A percentile compares a stretch with the other conserved stretches of the same genome.
These are phyloP conservation scores for Cytospora paraplurivora DNA, from an alignment of 2,329 filamentous ascomycete genomes.

Conservation along the genomic window DNA sequence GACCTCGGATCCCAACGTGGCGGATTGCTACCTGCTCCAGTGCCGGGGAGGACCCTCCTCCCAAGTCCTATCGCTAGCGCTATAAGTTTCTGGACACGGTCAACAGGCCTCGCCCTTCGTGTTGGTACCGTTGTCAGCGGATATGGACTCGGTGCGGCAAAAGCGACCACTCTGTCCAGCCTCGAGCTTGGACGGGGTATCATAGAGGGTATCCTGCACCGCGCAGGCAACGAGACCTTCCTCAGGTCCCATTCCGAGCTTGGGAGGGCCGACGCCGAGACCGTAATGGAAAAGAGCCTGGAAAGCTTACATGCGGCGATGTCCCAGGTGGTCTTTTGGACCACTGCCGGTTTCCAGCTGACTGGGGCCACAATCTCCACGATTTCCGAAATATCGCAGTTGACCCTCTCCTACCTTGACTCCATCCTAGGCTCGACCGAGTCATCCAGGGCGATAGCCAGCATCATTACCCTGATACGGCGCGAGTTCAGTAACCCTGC, in stretches of 20 bases:
- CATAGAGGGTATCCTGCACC: slow-evolving; percentile 55
- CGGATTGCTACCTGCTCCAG: slow-evolving; percentile 21
- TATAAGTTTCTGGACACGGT: slow-evolving; percentile 62
- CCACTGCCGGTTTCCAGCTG: slow-evolving; percentile 61
- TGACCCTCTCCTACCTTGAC: slow-evolving; percentile 61
- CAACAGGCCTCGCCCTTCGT: slow-evolving; percentile 59
- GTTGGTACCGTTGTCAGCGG: slow-evolving; percentile 54
- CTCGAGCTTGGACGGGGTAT: slow-evolving; percentile 58
- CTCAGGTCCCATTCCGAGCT: slow-evolving; percentile 49
- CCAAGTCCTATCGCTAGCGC: slow-evolving; percentile 59
- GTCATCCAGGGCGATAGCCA: slow-evolving; percentile 66
- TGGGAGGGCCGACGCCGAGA: slow-evolving; percentile 56
- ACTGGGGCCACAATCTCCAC: slow-evolving; percentile 57
- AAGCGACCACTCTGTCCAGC: slow-evolving; percentile 58
- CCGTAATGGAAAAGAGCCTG: slow-evolving; percentile 57
- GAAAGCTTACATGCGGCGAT: slow-evolving; percentile 60
- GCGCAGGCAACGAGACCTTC: slow-evolving; percentile 54
- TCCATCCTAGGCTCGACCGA: slow-evolving; percentile 70
- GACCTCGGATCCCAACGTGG: slow-evolving; percentile 11
- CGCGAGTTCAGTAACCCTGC: slow-evolving; percentile 66
- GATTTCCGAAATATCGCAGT: slow-evolving; percentile 58
- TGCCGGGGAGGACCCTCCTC: slow-evolving; percentile 52
- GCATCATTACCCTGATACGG: slow-evolving; percentile 65
- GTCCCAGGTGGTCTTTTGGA: slow-evolving; percentile 62
- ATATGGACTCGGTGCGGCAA: slow-evolving; percentile 55